A percentile compares a stretch with the other conserved stretches of the same genome.
Conservation (phyloP, 352 stramenopile genomes). For the Blastocystis sp. region DNA sequence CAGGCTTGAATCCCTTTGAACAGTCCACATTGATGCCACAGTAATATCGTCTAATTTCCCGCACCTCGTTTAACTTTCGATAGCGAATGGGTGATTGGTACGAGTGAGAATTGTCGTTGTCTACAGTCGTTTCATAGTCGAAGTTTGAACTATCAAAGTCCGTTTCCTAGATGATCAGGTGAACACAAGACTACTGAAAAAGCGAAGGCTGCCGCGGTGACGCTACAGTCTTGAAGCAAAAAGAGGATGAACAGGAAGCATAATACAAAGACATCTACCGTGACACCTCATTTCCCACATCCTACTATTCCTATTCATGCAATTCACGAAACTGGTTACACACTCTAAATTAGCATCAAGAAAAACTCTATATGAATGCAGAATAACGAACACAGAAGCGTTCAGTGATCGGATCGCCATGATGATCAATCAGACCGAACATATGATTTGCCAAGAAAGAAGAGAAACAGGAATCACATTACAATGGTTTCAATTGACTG, state of each 20-base stretch:
- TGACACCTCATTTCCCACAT: background rate
- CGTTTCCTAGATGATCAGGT: background rate
- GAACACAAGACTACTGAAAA: background rate
- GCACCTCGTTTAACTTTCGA: background rate
- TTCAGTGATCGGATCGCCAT: background rate
- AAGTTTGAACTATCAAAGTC: conserved; percentile 2
- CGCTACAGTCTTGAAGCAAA: background rate
- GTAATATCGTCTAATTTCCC: background rate
- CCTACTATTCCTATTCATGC: background rate
- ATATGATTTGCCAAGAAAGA: background rate
- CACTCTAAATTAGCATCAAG: background rate
- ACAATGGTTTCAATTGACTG: too few relatives aligned
- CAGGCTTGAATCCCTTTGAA: background rate
- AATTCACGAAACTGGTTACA: conserved; percentile 16
- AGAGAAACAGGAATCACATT: too few relatives aligned
- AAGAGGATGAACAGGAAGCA: background rate
- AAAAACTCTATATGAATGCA: background rate
- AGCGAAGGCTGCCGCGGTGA: background rate
- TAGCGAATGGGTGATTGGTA: background rate
- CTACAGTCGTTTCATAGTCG: background rate
- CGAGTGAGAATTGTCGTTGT: background rate
- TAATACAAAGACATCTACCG: background rate
- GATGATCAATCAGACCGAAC: background rate
- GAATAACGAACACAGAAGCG: background rate
- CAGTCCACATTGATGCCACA: conserved; percentile 28